A percentile compares a stretch with the other conserved stretches of the same genome.
Conservation (phyloP, 208 protist species). For the Trichomonas gallinae region DNA sequence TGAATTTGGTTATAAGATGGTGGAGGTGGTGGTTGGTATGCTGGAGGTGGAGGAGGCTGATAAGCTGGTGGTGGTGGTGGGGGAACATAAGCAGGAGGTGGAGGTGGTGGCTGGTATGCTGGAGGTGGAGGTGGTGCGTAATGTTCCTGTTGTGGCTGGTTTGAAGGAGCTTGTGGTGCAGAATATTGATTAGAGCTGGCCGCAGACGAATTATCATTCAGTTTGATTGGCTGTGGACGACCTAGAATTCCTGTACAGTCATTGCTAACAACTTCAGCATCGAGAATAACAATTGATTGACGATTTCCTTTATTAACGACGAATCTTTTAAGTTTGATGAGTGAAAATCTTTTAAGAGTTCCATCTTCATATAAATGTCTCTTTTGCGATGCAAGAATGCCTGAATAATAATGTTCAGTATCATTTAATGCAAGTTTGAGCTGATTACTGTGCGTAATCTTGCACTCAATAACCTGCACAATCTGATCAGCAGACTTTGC, state of each 20-base stretch:
- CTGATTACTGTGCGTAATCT: neutral
- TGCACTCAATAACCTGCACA: neutral
- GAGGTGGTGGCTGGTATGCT: neutral
- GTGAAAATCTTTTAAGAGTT: neutral
- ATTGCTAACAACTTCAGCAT: neutral
- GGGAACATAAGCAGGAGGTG: neutral
- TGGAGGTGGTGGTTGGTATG: neutral
- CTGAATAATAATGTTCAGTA: neutral
- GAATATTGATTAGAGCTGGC: neutral
- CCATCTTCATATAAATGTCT: neutral
- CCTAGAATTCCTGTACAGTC: neutral
- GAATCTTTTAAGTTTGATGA: neutral
- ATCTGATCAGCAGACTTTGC: neutral
- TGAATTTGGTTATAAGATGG: neutral
- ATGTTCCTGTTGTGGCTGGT: neutral
- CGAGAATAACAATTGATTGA: neutral
- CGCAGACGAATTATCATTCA: neutral
- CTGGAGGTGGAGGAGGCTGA: neutral
- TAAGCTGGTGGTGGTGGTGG: neutral
- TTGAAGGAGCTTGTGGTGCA: neutral
- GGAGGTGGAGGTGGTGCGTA: neutral
- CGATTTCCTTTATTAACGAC: neutral
- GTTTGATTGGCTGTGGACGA: neutral
- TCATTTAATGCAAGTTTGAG: neutral
- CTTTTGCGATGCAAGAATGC: neutral